Evolutionary conservation across 176 grass and related monocot genomes (phyloP).

Genomic region (Poa pratensis): DNA sequence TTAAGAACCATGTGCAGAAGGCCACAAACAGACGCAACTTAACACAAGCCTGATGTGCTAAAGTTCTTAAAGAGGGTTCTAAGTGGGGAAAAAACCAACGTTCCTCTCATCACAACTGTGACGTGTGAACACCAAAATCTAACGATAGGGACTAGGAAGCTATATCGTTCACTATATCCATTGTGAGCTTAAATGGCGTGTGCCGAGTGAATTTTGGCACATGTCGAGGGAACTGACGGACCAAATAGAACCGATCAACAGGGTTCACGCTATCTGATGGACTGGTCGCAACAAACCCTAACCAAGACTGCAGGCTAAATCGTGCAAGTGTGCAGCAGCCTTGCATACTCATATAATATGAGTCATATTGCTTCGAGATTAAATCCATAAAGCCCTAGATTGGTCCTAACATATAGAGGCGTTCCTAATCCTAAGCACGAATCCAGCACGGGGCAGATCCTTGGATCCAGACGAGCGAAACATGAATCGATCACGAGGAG

Average conservation of each 20-base stretch:
- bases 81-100: background rate
- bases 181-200: background rate
- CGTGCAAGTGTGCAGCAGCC: background rate
- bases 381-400: constrained; percentile 46
- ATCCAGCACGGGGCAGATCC: constrained; percentile 9
- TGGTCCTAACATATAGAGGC: constrained; percentile 5
- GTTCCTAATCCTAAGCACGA: constrained; percentile 21
- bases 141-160: too few relatives aligned
- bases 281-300: background rate
- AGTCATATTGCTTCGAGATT: background rate
- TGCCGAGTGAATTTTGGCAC: background rate
- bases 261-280: background rate
- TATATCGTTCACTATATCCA: background rate
- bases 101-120: background rate
- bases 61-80: background rate
- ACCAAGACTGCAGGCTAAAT: constrained; percentile 23
- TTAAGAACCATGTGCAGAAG: background rate
- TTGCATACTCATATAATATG: background rate
- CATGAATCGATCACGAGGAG: constrained; percentile 2
- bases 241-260: background rate
- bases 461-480: constrained; percentile 33
- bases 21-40: constrained; percentile 38
- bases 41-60: background rate
- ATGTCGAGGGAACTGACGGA: background rate
- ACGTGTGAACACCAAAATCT: background rate